Evolutionary conservation across 192 early-diverging fungal genomes (phyloP).

Genomic region (Coemansia sp.): DNA sequence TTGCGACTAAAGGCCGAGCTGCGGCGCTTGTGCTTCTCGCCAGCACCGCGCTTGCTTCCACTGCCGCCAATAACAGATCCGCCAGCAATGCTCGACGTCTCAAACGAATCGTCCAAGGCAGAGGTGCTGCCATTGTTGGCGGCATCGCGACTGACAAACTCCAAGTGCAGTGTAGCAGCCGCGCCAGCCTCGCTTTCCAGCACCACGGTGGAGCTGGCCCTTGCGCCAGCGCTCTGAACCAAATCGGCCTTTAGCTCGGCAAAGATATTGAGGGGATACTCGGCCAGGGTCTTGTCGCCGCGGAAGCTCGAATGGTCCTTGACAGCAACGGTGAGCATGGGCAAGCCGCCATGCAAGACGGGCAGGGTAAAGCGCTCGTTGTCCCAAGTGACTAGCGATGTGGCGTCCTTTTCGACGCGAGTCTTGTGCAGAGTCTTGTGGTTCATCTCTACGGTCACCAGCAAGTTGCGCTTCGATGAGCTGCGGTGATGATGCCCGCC

Average conservation of each 20-base stretch:
- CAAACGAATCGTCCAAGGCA: constrained; percentile 10
- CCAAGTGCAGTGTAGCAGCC: constrained; percentile 16
- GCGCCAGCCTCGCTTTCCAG: constrained; percentile 22
- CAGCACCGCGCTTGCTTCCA: too few relatives aligned
- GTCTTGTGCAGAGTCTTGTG: constrained; percentile 55
- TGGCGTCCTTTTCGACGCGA: constrained; percentile 44
- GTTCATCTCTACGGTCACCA: constrained; percentile 43
- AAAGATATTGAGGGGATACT: constrained; percentile 31
- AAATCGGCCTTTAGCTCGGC: constrained; percentile 38
- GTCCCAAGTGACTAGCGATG: constrained; percentile 12
- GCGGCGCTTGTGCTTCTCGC: constrained; percentile 41
- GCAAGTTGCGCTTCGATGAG: constrained; percentile 32
- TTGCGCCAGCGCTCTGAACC: constrained; percentile 19
- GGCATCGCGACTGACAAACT: constrained; percentile 22
- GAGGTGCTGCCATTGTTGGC: background rate
- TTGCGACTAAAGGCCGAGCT: constrained; percentile 52
- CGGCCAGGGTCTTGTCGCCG: constrained; percentile 45
- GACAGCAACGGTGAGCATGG: constrained; percentile 21
- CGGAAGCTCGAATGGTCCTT: constrained; percentile 58
- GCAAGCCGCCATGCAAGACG: constrained; percentile 43
- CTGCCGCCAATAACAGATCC: constrained; percentile 13
- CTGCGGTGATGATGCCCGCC: constrained; percentile 1
- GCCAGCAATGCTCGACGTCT: constrained; percentile 34
- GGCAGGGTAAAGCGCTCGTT: constrained; percentile 39
- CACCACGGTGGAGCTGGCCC: background rate